These are phyloP conservation scores for Saccharum hybrid DNA, from an alignment of 202 grass and related monocot species.

Conservation along the genomic window DNA sequence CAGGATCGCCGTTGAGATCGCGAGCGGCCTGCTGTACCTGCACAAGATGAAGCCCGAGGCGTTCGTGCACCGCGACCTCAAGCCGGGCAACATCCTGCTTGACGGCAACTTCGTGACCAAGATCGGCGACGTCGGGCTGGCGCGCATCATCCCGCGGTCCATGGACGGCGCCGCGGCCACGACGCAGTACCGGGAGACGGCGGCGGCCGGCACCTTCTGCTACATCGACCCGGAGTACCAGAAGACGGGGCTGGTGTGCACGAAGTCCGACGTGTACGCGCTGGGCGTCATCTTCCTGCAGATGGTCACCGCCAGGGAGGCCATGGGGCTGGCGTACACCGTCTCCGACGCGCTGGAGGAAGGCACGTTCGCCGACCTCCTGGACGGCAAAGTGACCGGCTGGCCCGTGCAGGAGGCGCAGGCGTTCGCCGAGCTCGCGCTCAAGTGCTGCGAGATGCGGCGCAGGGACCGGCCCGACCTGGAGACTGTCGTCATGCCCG, in stretches of 20 bases:
- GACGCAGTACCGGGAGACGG: constrained; percentile 53
- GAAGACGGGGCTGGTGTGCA: constrained; percentile 78
- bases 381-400: constrained; percentile 60
- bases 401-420: constrained; percentile 68
- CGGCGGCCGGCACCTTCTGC: constrained; percentile 83
- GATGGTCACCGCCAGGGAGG: constrained; percentile 63
- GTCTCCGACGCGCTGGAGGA: constrained; percentile 68
- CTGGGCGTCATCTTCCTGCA: constrained; percentile 86
- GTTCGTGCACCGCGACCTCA: constrained; percentile 83
- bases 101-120: constrained; percentile 58
- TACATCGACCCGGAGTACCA: constrained; percentile 99
- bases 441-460: constrained; percentile 82
- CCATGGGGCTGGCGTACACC: constrained; percentile 81
- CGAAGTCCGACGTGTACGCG: constrained; percentile 86
- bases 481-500: constrained; percentile 64
- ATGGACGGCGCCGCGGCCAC: constrained; percentile 24
- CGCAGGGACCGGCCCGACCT: constrained; percentile 72
- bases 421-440: constrained; percentile 61
- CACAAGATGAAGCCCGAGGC: constrained; percentile 81
- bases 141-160: constrained; percentile 63
- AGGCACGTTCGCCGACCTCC: constrained; percentile 55
- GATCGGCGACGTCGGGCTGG: constrained; percentile 82
- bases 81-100: constrained; percentile 85
- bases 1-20: constrained; percentile 71
- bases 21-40: constrained; percentile 72